Conservation (phyloP, 805 yeast species). For the Candida silvatica region DNA sequence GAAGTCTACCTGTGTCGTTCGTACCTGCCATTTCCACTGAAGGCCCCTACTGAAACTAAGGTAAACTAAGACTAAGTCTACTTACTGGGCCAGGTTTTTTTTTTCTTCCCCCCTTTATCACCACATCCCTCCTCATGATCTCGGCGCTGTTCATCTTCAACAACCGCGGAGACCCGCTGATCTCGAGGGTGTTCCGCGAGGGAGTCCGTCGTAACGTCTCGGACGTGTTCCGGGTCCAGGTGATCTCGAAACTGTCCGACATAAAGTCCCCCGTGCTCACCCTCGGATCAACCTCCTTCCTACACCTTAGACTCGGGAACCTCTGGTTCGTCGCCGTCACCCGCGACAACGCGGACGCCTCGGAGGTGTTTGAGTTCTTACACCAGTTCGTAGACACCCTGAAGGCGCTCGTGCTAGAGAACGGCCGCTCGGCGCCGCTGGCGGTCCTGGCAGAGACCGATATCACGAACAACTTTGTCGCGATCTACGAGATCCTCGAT, state of each 20-base stretch:
- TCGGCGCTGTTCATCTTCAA: slow-evolving; percentile 76
- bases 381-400: slow-evolving; percentile 52
- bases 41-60: not conserved
- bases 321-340: slow-evolving; percentile 87
- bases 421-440: slow-evolving; percentile 15
- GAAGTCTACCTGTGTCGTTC: no score
- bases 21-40: not conserved
- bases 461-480: slow-evolving; percentile 56
- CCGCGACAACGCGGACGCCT: slow-evolving; percentile 80
- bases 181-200: slow-evolving; percentile 65
- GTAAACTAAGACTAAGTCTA: no score
- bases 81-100: no score
- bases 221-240: slow-evolving; percentile 90
- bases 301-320: slow-evolving; percentile 55
- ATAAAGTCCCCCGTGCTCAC: slow-evolving; percentile 66
- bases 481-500: slow-evolving; percentile 70
- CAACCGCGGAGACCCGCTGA: slow-evolving; percentile 73
- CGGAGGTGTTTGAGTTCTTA: slow-evolving; percentile 70
- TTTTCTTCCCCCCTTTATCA: not conserved
- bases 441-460: slow-evolving; percentile 33
- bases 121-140: slow-evolving; percentile 42
- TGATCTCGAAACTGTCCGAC: slow-evolving; percentile 53
- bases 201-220: slow-evolving; percentile 72
- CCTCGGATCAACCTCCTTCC: slow-evolving; percentile 85
- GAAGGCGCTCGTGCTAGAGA: slow-evolving; percentile 23